These are phyloP conservation scores for Starmerella tilneyi DNA, from an alignment of 805 yeast species.

Conservation along the genomic window DNA sequence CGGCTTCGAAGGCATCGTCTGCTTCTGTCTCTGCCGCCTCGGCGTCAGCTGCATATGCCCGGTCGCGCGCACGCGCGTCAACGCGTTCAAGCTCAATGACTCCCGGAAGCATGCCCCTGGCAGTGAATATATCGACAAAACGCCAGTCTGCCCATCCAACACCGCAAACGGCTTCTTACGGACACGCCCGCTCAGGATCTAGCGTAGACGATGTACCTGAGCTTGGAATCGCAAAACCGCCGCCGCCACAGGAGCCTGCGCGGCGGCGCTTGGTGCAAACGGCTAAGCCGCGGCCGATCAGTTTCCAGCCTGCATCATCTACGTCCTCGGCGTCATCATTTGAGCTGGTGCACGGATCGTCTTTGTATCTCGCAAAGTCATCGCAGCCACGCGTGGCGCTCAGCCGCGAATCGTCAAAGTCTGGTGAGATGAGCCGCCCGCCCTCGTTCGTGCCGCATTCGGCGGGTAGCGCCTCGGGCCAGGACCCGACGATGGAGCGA, in stretches of 20 bases:
- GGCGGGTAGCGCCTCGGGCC: neutral
- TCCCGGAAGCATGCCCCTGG: conserved; percentile 3
- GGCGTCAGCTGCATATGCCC: conserved; percentile 7
- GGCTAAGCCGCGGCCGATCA: conserved; percentile 33
- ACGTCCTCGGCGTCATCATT: too few species aligned
- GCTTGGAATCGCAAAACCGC: conserved; percentile 22
- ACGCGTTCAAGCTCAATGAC: conserved; percentile 10
- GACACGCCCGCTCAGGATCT: conserved; percentile 3
- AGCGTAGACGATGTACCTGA: conserved; percentile 23
- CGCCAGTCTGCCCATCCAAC: conserved; percentile 11
- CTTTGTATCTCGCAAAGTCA: conserved; percentile 24
- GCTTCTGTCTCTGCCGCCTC: conserved; percentile 1
- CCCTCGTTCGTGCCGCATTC: conserved; percentile 6
- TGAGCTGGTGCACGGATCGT: conserved; percentile 13
- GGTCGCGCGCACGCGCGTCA: conserved; percentile 5
- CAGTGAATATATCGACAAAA: neutral
- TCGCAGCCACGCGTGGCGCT: conserved; percentile 31
- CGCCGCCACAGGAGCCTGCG: conserved; percentile 7
- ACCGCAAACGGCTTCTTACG: neutral
- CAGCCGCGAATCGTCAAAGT: conserved; percentile 28
- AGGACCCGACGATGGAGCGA: neutral
- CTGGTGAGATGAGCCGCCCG: conserved; percentile 32
- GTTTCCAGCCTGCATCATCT: conserved; percentile 30
- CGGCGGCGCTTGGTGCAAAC: conserved; percentile 16
- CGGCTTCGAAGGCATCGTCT: conserved; percentile 7